These are phyloP conservation scores for Cladosporium phlei DNA, from an alignment of 2,329 filamentous ascomycete species.

Conservation along the genomic window DNA sequence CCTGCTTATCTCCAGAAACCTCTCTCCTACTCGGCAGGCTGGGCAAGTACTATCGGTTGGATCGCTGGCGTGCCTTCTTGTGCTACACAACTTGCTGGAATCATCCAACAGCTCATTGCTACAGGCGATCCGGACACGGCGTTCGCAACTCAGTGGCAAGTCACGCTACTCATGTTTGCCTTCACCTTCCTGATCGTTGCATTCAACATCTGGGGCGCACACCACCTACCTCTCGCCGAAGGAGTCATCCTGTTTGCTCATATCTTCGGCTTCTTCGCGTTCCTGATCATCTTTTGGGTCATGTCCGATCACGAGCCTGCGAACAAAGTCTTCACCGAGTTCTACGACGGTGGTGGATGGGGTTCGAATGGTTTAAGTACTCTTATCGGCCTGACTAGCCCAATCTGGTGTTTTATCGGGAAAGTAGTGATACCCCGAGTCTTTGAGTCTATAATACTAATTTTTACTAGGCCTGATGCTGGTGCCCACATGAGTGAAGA, in stretches of 20 bases:
- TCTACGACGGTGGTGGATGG: conserved; percentile 38
- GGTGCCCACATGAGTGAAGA: conserved; percentile 35
- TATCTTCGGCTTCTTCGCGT: conserved; percentile 41
- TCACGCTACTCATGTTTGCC: conserved; percentile 28
- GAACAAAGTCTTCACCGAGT: conserved; percentile 31
- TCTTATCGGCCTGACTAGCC: conserved; percentile 41
- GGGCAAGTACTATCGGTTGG: conserved; percentile 19
- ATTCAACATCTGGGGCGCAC: conserved; percentile 35
- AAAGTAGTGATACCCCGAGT: too few species aligned
- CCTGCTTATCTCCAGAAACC: conserved; percentile 25
- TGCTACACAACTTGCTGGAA: not conserved
- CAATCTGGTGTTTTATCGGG: conserved; percentile 33
- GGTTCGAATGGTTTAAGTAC: conserved; percentile 36
- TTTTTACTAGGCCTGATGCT: too few species aligned
- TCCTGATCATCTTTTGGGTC: conserved; percentile 38
- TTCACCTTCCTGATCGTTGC: conserved; percentile 26
- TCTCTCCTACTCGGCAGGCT: conserved; percentile 24
- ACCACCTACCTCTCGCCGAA: conserved; percentile 31
- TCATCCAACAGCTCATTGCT: not conserved
- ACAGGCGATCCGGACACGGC: not conserved
- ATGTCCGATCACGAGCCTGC: conserved; percentile 29
- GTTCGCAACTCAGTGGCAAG: conserved; percentile 3
- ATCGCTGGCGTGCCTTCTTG: conserved; percentile 9
- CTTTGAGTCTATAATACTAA: not conserved
- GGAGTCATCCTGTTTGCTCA: conserved; percentile 36